These are phyloP conservation scores for Astrothelium macrocarpum DNA, from an alignment of 495 filamentous ascomycete species.

Conservation along the genomic window DNA sequence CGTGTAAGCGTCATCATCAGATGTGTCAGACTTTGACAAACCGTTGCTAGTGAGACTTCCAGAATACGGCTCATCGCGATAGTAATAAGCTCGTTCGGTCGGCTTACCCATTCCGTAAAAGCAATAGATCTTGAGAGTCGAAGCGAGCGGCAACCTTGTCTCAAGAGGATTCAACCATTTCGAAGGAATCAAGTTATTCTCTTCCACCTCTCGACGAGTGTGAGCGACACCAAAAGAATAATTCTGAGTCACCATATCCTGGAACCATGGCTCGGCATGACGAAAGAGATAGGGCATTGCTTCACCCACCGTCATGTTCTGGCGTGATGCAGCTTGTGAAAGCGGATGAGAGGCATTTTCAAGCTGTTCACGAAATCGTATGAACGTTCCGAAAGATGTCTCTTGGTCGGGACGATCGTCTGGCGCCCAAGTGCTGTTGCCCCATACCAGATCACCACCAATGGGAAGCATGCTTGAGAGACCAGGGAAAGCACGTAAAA, in stretches of 20 bases:
- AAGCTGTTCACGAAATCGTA: conserved; percentile 65
- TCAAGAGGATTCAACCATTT: conserved; percentile 97
- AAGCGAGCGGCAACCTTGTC: conserved; percentile 76
- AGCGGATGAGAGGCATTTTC: background rate
- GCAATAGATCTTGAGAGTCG: conserved; percentile 91
- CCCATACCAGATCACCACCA: conserved; percentile 89
- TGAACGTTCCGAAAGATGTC: conserved; percentile 65
- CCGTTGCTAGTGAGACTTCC: background rate
- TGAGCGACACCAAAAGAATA: conserved; percentile 88
- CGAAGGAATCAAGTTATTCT: conserved; percentile 66
- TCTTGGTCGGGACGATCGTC: conserved; percentile 70
- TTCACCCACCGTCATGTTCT: conserved; percentile 71
- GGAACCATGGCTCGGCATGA: conserved; percentile 78
- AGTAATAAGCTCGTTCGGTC: conserved; percentile 86
- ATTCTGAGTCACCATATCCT: conserved; percentile 53
- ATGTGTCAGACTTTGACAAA: background rate
- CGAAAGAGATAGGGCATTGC: conserved; percentile 68
- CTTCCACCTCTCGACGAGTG: conserved; percentile 70
- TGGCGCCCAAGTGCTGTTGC: conserved; percentile 78
- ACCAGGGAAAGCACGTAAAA: conserved; percentile 94
- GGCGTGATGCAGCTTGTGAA: conserved; percentile 39
- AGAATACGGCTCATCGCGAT: conserved; percentile 51
- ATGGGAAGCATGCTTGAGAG: conserved; percentile 96
- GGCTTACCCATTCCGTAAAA: conserved; percentile 93
- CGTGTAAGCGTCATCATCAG: background rate